Conservation (phyloP, 2,329 filamentous ascomycete genomes). For the Xylaria sp. region DNA sequence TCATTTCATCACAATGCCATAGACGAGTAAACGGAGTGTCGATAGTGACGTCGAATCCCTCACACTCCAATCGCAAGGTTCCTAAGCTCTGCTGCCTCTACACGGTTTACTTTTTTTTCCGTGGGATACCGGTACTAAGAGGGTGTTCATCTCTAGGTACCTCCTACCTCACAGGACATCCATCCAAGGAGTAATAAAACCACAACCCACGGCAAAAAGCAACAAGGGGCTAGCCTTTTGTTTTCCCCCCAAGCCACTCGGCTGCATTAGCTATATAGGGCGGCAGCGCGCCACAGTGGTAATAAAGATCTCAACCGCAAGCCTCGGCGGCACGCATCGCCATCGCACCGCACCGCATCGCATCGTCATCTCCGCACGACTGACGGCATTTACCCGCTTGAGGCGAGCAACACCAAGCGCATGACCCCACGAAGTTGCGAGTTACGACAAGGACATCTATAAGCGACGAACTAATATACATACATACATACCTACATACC, state of each 20-base stretch:
- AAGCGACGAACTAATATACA: neutral
- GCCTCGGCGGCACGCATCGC: neutral
- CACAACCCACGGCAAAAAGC: neutral
- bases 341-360: neutral
- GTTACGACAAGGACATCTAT: neutral
- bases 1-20: neutral
- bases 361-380: neutral
- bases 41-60: neutral
- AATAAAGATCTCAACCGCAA: slow-evolving; percentile 5
- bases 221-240: neutral
- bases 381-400: neutral
- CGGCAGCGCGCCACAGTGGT: slow-evolving; percentile 9
- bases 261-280: slow-evolving; percentile 7
- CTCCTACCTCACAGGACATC: neutral
- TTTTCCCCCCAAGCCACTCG: neutral
- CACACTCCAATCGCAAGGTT: neutral
- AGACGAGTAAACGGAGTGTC: neutral
- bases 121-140: no score
- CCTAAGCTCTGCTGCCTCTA: neutral
- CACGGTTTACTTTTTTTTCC: no score
- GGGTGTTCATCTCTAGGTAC: neutral
- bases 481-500: no score
- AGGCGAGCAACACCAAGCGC: neutral
- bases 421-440: neutral
- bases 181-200: neutral